Evolutionary conservation across 1,284 basidiomycete genomes (phyloP).

Genomic region (Cryptococcus sp.): DNA sequence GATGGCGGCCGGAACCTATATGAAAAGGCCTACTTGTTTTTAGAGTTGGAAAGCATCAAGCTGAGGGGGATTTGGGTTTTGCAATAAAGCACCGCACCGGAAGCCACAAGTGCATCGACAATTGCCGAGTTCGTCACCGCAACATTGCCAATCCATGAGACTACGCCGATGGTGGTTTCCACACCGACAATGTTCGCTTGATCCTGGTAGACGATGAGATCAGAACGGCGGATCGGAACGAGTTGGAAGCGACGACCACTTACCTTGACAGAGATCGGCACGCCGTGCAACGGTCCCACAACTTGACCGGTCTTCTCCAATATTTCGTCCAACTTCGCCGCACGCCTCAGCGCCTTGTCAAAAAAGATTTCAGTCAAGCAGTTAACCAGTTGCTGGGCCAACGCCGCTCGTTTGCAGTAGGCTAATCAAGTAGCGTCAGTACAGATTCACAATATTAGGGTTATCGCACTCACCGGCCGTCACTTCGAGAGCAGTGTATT

Average conservation of each 20-base stretch:
- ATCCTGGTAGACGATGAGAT: constrained; percentile 28
- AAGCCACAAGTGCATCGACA: constrained; percentile 18
- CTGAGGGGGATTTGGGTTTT: constrained; percentile 30
- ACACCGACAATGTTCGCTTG: constrained; percentile 51
- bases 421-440: constrained; percentile 32
- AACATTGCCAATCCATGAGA: constrained; percentile 17
- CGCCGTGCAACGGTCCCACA: constrained; percentile 63
- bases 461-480: constrained; percentile 1
- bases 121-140: constrained; percentile 5
- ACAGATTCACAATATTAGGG: not conserved
- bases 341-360: constrained; percentile 61
- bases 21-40: no score
- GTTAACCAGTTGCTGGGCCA: constrained; percentile 56
- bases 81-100: constrained; percentile 27
- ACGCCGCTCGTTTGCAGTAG: constrained; percentile 29
- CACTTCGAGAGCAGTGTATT: not conserved
- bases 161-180: constrained; percentile 24
- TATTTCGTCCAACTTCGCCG: constrained; percentile 62
- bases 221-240: not conserved
- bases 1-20: no score
- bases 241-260: constrained; percentile 1
- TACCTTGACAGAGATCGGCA: constrained; percentile 64
- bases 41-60: constrained; percentile 19
- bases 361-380: constrained; percentile 70
- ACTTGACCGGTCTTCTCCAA: constrained; percentile 57